Base-by-base conservation (phyloP, 2,329 filamentous ascomycete species). In the Alternaria gansuensis region DNA sequence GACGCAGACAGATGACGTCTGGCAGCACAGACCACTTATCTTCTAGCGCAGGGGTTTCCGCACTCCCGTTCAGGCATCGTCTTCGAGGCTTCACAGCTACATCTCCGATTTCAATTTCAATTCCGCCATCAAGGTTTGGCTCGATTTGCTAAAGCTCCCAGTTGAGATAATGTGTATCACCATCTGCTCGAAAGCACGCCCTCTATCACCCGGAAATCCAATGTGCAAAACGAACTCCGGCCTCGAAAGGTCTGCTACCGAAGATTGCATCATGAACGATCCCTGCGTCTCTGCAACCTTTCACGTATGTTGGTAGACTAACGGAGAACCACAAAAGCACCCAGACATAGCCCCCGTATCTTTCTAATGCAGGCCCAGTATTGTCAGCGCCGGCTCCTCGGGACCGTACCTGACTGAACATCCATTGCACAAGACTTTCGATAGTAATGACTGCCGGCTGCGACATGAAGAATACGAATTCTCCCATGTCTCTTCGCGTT, bases 401-500 rank as follows among this genome's bases (percentile, higher is more conserved):
- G 41, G 13, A 23, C 23, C 11, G 33, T n/a, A 26, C 10, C 24
- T 33, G 26, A 26, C 29, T 23, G 21, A 33, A 45, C 3, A 48
- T 13, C 39, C 24, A 53, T 24, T 43, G 51, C 17, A 54, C 31
- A 14, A 50, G 8, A 8, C 34, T 31, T 28, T 63, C 51, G 26
- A 51, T 2, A 2, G 36, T 37, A 28, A 57, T 48, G 5, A 29
- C 45, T 24, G 24, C n/a, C 24, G 51, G 28, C 36, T 51, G 54
- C 4, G 54, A 60, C 52, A 56, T 52, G 29, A 54, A 55, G 39
- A 10, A 46, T n/a, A 56, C 23, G 0, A 50, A 17, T 13, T 55
- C 48, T n/a, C 51, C 37, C 49, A 51, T 58, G n/a, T 63, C 48
- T 33, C 36, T 63, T 9, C 54, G 57, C 23, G 36, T 49, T 45